phyloP scores from a whole-genome alignment of 2,329 filamentous ascomycete genomes.

The Annulohypoxylon truncatum region DNA sequence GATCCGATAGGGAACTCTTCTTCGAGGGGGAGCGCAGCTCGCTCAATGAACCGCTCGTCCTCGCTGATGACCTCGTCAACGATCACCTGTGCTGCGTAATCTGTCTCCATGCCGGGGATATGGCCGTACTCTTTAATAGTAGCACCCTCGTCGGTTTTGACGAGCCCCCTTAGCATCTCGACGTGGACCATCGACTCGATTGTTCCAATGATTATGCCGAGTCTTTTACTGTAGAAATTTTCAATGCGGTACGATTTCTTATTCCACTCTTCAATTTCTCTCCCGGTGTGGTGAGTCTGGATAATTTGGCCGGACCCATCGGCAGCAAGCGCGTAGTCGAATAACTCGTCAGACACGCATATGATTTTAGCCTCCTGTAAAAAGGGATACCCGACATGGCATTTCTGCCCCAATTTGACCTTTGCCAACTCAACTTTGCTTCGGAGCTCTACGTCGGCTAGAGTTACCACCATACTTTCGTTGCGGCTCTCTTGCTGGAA shows the following conservation, averaged over 20 bases:
- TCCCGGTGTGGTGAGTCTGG: conserved; percentile 75
- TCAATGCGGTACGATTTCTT: conserved; percentile 88
- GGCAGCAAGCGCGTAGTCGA: conserved; percentile 81
- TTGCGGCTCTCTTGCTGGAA: conserved; percentile 97
- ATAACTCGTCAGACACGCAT: conserved; percentile 91
- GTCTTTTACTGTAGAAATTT: conserved; percentile 86
- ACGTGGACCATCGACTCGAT: conserved; percentile 93
- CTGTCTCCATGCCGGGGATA: conserved; percentile 85
- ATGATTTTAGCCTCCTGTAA: conserved; percentile 92
- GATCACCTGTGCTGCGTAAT: conserved; percentile 90
- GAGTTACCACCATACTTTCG: conserved; percentile 92
- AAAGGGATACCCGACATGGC: conserved; percentile 95
- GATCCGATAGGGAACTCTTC: conserved; percentile 90
- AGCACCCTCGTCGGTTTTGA: conserved; percentile 90
- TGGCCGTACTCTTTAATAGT: conserved; percentile 92
- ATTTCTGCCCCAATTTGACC: conserved; percentile 82
- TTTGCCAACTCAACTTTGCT: conserved; percentile 79
- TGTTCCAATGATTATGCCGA: conserved; percentile 86
- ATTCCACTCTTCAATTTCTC: conserved; percentile 84
- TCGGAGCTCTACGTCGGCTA: conserved; percentile 78
- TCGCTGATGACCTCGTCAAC: conserved; percentile 92
- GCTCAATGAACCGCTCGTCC: conserved; percentile 93
- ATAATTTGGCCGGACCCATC: conserved; percentile 71
- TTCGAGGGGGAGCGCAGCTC: conserved; percentile 84
- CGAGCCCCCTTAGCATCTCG: conserved; percentile 90